Evolutionary conservation across 805 yeast genomes (phyloP).

Genomic region (Candida maris): DNA sequence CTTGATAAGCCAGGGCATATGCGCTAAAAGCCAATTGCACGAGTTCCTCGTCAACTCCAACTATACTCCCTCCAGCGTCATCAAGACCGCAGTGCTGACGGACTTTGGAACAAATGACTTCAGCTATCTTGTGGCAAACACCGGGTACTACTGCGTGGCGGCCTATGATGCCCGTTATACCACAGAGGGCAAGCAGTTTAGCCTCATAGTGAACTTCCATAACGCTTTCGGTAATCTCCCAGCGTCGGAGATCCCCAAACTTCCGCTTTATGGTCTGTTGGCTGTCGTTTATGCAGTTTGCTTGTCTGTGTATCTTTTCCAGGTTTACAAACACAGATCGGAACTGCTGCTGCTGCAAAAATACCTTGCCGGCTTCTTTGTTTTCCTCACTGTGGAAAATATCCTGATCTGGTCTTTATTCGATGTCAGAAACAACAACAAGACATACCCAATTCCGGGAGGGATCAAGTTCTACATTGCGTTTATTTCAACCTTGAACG

Average conservation of each 20-base stretch:
- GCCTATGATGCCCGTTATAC: constrained; percentile 47
- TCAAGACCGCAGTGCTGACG: constrained; percentile 53
- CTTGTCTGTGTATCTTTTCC: constrained; percentile 78
- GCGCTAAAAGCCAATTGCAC: constrained; percentile 54
- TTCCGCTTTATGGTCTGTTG: constrained; percentile 82
- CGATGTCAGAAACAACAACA: constrained; percentile 65
- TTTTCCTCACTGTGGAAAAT: constrained; percentile 78
- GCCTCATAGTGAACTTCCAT: constrained; percentile 75
- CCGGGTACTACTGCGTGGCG: constrained; percentile 92
- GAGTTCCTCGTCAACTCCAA: constrained; percentile 55
- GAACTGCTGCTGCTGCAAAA: constrained; percentile 88
- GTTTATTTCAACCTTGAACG: constrained; percentile 73
- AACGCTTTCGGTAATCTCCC: constrained; percentile 88
- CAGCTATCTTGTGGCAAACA: constrained; percentile 60
- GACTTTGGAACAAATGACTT: constrained; percentile 58
- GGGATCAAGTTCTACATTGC: constrained; percentile 69
- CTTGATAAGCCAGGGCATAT: constrained; percentile 55
- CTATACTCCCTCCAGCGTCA: constrained; percentile 42
- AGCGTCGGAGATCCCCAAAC: constrained; percentile 87
- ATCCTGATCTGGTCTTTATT: constrained; percentile 89
- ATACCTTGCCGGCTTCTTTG: constrained; percentile 81
- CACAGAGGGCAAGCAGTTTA: constrained; percentile 38
- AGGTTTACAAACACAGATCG: constrained; percentile 78
- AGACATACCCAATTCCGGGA: constrained; percentile 32
- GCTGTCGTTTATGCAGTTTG: constrained; percentile 81